Evolutionary conservation across 768 basidiomycete genomes (phyloP), one percentile per base, ranked within the genome.

Genomic region (Tremella yokohamensis): DNA sequence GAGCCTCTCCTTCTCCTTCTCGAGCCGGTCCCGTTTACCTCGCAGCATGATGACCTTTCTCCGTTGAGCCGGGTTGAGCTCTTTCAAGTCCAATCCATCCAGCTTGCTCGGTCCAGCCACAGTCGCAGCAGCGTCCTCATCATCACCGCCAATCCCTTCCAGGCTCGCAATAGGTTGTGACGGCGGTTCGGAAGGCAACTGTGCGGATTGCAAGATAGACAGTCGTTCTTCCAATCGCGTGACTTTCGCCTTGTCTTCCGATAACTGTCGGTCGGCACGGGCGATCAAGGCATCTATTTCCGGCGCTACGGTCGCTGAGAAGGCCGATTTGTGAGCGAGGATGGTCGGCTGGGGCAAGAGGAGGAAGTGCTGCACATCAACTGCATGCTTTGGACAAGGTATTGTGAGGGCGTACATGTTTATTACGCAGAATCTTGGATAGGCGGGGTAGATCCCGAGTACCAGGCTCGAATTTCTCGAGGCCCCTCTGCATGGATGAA

Each of bases 261-360:
- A 42, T 1, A 76, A 47, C 13, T 60, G 26, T 7, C 38, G 29
- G 40, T 74, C 74, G 3, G 72, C 72, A 47, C 61, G 54, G 1
- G 58, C 48, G 22, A 76, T 73, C 8, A 76, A 60, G 8, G 56
- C 48, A n/a, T 76, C 72, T 53, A 76, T 74, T 52, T 76, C 71
- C 7, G 75, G 75, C 1, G 63, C 66, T 19, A 76, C 65, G 1
- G 66, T 62, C 22, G 60, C 47, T 1, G 71, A 62, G 13, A 76
- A 60, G 7, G 69, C 63, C 1, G 63, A 54, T 63, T 72, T 71
- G 51, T 76, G 70, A 16, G 70, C 54, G 54, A 52, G 42, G 49
- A 76, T 65, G 3, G 70, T 64, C 7, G 75, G 73, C 51, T 64
- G 57, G 29, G 75, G 75, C 1, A 76, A 62, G 40, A 76, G 58